Evolutionary conservation across 1,139 yeast genomes (phyloP), one percentile per base, ranked within the genome.

Genomic region (Candida anutae): DNA sequence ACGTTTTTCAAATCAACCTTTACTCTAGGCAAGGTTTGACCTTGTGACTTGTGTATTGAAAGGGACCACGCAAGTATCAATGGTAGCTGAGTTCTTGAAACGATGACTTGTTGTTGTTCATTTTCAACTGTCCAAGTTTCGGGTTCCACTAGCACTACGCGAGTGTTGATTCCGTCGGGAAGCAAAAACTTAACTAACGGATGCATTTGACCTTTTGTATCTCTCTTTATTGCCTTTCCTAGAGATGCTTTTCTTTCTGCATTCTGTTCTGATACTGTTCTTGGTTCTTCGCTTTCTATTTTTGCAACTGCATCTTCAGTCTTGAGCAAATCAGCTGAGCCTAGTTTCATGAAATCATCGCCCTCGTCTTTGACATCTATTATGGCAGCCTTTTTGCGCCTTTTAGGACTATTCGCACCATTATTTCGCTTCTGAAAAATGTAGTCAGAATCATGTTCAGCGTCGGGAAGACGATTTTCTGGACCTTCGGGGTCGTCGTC

Each of bases 31-130:
- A 90, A 58, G 0, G 98, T 88, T 50, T 93, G 98, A 3, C 98
- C 98, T 50, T 90, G 98, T 0, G 96, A 79, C 54, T 90, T 90
- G 50, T 90, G 99, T 28, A 90, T 88, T 0, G 96, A 85, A 23
- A 90, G 56, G 0, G 98, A 88, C 96, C 97, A 90, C 0, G 98
- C 95, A 12, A 88, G 59, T 43, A 87, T 79, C 28, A 90, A 57
- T 0, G 99, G 99, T 3, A 90, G 48, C 45, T 85, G 95, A 5
- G 43, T 48, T 31, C 62, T 42, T 21, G 53, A 52, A 13, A 55
- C 62, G 19, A 58, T 37, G 1, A 52, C 48, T 6, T 41, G 40
- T 29, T 46, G 53, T 25, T 45, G 40, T 24, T 60, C 68, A 39
- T 61, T 64, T 42, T 64, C 70, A 5, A 62, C 50, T 1, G 53